A percentile compares a stretch with the other conserved stretches of the same genome.
phyloP scores from a whole-genome alignment of 2,329 filamentous ascomycete species.

The Blumeria hordei region DNA sequence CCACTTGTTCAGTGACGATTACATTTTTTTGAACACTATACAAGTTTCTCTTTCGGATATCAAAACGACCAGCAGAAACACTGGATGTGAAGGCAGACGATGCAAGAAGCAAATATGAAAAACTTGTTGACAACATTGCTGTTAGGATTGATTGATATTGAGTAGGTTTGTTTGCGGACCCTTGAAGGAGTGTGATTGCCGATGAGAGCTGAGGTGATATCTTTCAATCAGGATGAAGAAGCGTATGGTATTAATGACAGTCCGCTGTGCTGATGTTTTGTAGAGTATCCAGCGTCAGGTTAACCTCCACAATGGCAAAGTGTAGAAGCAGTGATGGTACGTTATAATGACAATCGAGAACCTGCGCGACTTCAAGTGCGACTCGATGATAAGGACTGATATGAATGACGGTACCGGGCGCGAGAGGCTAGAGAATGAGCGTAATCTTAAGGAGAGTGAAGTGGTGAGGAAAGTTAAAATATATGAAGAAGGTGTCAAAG shows the following conservation, averaged over 20 bases:
- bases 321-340: background rate
- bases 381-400: background rate
- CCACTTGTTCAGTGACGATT: constrained; percentile 8
- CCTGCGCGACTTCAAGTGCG: background rate
- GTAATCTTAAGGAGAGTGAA: too few relatives aligned
- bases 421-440: background rate
- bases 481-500: too few relatives aligned
- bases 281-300: background rate
- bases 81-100: constrained; percentile 1
- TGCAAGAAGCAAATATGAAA: too few relatives aligned
- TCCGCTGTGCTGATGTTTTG: background rate
- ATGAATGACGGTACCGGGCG: background rate
- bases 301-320: background rate
- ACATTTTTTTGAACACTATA: constrained; percentile 7
- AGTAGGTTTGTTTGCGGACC: background rate
- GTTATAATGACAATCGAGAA: background rate
- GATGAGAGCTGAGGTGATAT: background rate
- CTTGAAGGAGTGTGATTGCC: background rate
- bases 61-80: constrained; percentile 7
- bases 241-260: background rate
- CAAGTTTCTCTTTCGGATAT: constrained; percentile 7
- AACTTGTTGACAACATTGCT: too few relatives aligned
- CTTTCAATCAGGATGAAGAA: background rate
- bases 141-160: too few relatives aligned
- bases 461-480: too few relatives aligned